Percentiles rank a stretch among this genome's conserved stretches.
Conservation (phyloP, 768 basidiomycete species). For the Kockovaella imperatae region DNA sequence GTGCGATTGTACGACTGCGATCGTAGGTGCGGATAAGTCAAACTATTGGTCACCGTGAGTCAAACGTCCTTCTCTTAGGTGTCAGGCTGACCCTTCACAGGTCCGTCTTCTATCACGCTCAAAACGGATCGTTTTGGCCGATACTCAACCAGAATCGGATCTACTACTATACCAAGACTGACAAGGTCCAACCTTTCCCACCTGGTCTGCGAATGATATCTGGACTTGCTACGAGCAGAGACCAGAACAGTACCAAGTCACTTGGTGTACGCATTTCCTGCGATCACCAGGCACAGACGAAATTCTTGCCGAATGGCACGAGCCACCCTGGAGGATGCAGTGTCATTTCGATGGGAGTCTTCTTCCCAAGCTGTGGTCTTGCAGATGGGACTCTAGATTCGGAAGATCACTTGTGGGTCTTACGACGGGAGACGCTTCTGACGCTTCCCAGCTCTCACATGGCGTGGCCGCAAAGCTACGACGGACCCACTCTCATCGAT, state of each 20-base stretch:
- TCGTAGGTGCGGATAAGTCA: slow-evolving; percentile 24
- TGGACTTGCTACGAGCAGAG: slow-evolving; percentile 14
- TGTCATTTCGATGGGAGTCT: slow-evolving; percentile 19
- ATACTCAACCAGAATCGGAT: slow-evolving; percentile 32
- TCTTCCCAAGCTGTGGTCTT: slow-evolving; percentile 32
- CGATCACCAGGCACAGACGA: slow-evolving; percentile 22
- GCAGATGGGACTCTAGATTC: slow-evolving; percentile 19
- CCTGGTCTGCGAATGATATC: slow-evolving; percentile 33
- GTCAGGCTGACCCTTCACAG: slow-evolving; percentile 6
- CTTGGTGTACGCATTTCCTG: slow-evolving; percentile 30
- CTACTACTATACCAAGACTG: slow-evolving; percentile 39
- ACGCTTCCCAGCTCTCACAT: slow-evolving; percentile 29
- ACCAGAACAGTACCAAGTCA: slow-evolving; percentile 4
- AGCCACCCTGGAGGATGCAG: slow-evolving; percentile 24
- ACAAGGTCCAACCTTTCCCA: slow-evolving; percentile 31
- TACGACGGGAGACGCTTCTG: background rate
- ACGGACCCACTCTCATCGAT: background rate
- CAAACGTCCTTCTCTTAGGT: background rate
- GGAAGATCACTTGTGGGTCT: slow-evolving; percentile 31
- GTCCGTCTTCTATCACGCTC: slow-evolving; percentile 30
- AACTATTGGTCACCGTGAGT: slow-evolving; percentile 40
- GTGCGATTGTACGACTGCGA: slow-evolving; percentile 30
- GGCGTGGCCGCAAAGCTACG: slow-evolving; percentile 21
- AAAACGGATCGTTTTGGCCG: slow-evolving; percentile 34
- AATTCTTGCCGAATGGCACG: slow-evolving; percentile 24